phyloP scores from a whole-genome alignment of 164 flowering plant genomes.

The Annona cherimola region DNA sequence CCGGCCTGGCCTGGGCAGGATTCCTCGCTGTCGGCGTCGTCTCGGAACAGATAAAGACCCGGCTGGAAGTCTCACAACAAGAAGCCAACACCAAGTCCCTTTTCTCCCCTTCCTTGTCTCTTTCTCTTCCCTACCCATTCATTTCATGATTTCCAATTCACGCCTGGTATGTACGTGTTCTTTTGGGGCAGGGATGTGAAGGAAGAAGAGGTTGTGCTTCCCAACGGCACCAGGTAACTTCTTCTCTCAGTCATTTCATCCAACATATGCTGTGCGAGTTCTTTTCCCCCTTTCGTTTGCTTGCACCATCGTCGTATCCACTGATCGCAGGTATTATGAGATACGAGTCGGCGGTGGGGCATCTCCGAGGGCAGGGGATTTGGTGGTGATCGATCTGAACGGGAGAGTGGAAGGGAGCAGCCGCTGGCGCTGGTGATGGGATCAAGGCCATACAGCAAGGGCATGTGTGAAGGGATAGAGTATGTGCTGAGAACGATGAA shows the following conservation, averaged over 20 bases:
- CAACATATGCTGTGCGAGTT: no score
- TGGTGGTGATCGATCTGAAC: conserved; percentile 68
- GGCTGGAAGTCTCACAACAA: conserved; percentile 67
- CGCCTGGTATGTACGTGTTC: neutral
- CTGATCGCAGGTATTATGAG: conserved; percentile 52
- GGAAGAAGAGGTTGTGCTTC: conserved; percentile 61
- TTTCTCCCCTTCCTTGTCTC: neutral
- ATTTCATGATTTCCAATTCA: neutral
- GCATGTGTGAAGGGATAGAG: conserved; percentile 90
- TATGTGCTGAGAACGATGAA: conserved; percentile 65
- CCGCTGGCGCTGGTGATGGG: conserved; percentile 81
- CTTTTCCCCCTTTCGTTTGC: no score
- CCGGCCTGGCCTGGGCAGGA: conserved; percentile 89
- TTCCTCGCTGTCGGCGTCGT: conserved; percentile 76
- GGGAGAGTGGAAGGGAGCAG: conserved; percentile 53
- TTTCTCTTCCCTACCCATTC: neutral
- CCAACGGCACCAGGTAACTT: conserved; percentile 73
- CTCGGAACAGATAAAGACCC: conserved; percentile 85
- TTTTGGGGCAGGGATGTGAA: conserved; percentile 51
- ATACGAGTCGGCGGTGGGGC: conserved; percentile 72
- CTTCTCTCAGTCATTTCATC: neutral
- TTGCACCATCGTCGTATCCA: neutral
- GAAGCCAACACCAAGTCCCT: conserved; percentile 61
- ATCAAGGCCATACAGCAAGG: conserved; percentile 81
- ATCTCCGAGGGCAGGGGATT: conserved; percentile 60